phyloP scores from a whole-genome alignment of 768 basidiomycete genomes.

The Suillus decipiens region DNA sequence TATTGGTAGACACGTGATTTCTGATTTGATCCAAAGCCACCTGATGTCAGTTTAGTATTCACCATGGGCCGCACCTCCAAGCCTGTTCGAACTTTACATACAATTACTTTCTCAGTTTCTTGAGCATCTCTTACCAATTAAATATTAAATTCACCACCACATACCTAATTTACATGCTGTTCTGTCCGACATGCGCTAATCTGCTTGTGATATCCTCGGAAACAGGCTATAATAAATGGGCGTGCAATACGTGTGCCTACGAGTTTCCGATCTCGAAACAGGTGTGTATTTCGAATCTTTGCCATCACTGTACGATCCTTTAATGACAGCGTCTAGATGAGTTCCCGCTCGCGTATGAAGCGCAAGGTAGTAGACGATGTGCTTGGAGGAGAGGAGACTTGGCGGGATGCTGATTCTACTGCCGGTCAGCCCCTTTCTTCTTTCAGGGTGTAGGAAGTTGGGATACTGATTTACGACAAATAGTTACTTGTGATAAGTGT shows the following conservation, averaged over 20 bases:
- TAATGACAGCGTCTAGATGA: conserved; percentile 60
- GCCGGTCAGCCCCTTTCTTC: conserved; percentile 49
- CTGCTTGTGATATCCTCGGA: conserved; percentile 76
- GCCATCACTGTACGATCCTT: background rate
- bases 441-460: background rate
- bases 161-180: conserved; percentile 60
- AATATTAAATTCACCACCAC: background rate
- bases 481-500: conserved; percentile 58
- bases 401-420: conserved; percentile 91
- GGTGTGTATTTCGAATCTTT: background rate
- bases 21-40: background rate
- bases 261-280: conserved; percentile 53
- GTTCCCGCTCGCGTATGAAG: conserved; percentile 80
- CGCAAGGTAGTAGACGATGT: conserved; percentile 95
- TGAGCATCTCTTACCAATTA: background rate
- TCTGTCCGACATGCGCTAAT: conserved; percentile 95
- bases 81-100: background rate
- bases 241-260: conserved; percentile 92
- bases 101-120: background rate
- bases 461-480: background rate
- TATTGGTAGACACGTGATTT: background rate
- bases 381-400: conserved; percentile 89
- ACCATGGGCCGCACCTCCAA: too few species aligned
- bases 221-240: conserved; percentile 88
- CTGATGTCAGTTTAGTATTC: too few species aligned